These are phyloP conservation scores for Fusarium sp. DNA, from an alignment of 2,329 filamentous ascomycete genomes.

Conservation along the genomic window DNA sequence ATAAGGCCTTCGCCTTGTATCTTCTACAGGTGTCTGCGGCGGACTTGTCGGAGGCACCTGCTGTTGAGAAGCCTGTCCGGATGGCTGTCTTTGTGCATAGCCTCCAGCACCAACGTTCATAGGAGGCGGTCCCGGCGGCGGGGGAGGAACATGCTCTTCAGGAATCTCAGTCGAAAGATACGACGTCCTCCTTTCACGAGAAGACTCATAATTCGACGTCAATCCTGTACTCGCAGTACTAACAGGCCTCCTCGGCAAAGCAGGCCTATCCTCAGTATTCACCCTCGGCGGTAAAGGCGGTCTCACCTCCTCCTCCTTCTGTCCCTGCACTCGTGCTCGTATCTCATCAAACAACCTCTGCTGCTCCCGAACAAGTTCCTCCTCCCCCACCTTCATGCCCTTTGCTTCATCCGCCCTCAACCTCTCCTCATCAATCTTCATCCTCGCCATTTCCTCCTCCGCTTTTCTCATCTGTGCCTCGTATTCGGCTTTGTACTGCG, in stretches of 20 bases:
- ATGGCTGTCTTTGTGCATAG: too few relatives aligned
- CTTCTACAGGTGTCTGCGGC: too few relatives aligned
- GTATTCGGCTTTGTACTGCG: slow-evolving; percentile 35
- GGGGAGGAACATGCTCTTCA: not conserved
- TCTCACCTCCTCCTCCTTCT: not conserved
- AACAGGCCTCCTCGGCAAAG: slow-evolving; percentile 30
- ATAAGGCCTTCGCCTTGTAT: too few relatives aligned
- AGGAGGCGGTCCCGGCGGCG: not conserved
- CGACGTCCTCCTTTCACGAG: not conserved
- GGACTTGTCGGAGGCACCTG: too few relatives aligned
- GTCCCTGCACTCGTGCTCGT: not conserved
- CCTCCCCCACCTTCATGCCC: slow-evolving; percentile 1
- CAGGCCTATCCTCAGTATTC: slow-evolving; percentile 11
- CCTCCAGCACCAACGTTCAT: too few relatives aligned
- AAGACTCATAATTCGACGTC: not conserved
- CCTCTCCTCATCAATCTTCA: slow-evolving; percentile 12
- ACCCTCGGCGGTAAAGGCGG: slow-evolving; percentile 23
- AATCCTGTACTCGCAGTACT: not conserved
- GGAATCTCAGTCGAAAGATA: slow-evolving; percentile 2
- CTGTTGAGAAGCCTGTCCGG: too few relatives aligned
- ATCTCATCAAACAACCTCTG: slow-evolving; percentile 34
- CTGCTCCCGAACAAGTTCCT: slow-evolving; percentile 30
- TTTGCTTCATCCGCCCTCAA: slow-evolving; percentile 18
- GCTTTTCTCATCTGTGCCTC: slow-evolving; percentile 25
- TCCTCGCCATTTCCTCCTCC: slow-evolving; percentile 17